Conservation (phyloP, 306 rosid genomes). For the Citrullus colocynthis region DNA sequence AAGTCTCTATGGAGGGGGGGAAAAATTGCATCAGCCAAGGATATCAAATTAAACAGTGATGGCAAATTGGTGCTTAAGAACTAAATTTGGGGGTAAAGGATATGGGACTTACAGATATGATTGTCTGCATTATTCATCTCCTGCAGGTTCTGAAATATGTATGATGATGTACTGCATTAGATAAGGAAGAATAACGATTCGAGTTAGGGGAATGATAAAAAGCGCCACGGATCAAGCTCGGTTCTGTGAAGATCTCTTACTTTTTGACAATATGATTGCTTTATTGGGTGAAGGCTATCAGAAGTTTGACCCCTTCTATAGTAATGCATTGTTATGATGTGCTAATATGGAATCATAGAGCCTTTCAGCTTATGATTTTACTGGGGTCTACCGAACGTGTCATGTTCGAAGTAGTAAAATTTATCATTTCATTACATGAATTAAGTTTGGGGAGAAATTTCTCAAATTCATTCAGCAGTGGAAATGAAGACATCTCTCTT, state of each 20-base stretch:
- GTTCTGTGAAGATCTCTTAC: background rate
- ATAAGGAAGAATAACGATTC: constrained; percentile 1
- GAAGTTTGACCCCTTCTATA: background rate
- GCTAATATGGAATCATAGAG: background rate
- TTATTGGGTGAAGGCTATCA: constrained; percentile 2
- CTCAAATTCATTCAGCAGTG: background rate
- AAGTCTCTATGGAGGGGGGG: background rate
- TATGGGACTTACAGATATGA: constrained; percentile 1
- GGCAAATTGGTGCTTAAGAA: constrained; percentile 6
- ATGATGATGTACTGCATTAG: background rate
- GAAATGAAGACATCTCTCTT: background rate
- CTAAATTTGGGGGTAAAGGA: background rate
- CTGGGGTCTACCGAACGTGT: constrained; percentile 3
- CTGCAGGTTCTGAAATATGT: constrained; percentile 1
- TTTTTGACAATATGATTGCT: background rate
- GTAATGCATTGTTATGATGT: background rate
- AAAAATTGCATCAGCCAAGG: background rate
- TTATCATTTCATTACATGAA: background rate
- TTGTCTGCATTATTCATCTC: constrained; percentile 4
- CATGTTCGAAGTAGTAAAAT: background rate
- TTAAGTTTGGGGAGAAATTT: background rate
- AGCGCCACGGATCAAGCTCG: background rate
- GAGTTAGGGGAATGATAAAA: background rate
- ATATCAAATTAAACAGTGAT: background rate
- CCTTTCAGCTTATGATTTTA: background rate